These are phyloP conservation scores for Beauveria sp. DNA, from an alignment of 2,329 filamentous ascomycete genomes.

Conservation along the genomic window DNA sequence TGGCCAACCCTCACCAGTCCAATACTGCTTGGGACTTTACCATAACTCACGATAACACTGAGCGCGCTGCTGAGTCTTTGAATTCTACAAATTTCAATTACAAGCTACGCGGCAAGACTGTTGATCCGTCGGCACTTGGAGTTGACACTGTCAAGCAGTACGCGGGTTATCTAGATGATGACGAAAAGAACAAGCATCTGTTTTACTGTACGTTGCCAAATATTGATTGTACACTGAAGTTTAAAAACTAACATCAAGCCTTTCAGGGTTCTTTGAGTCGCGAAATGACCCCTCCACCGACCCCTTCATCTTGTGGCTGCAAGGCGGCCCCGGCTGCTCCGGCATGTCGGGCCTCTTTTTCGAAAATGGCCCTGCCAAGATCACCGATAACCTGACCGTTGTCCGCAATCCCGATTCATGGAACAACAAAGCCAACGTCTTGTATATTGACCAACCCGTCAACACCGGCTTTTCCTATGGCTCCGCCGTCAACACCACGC, in stretches of 20 bases:
- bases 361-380: slow-evolving; percentile 87
- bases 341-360: slow-evolving; percentile 95
- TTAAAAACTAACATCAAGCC: no score
- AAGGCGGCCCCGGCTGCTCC: slow-evolving; percentile 93
- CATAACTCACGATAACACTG: background rate
- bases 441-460: slow-evolving; percentile 91
- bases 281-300: slow-evolving; percentile 96
- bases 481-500: slow-evolving; percentile 80
- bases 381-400: slow-evolving; percentile 75
- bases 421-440: slow-evolving; percentile 44
- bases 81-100: background rate
- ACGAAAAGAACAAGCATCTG: slow-evolving; percentile 93
- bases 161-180: slow-evolving; percentile 94
- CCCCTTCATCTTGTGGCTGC: slow-evolving; percentile 89
- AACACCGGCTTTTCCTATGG: slow-evolving; percentile 98
- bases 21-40: background rate
- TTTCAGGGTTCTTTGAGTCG: slow-evolving; percentile 81
- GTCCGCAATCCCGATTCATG: slow-evolving; percentile 85
- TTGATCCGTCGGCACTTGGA: slow-evolving; percentile 75
- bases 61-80: background rate
- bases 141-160: slow-evolving; percentile 96
- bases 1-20: background rate
- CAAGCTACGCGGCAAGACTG: background rate
- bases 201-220: slow-evolving; percentile 65
- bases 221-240: background rate